Conservation (phyloP, 1,284 basidiomycete genomes). For the Stygiomarasmius scandens region DNA sequence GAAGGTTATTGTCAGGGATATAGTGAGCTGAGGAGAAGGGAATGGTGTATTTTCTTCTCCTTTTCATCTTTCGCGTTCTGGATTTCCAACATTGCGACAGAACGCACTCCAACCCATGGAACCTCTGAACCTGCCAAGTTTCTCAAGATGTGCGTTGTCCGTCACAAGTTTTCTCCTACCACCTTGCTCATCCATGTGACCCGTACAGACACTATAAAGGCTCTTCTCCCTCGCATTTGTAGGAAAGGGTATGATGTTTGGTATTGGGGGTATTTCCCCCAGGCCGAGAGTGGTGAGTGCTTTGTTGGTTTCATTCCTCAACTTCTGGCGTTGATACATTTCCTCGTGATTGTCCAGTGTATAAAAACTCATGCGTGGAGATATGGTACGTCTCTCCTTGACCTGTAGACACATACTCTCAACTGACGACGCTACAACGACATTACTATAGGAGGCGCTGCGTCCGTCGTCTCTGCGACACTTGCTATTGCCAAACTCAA, state of each 20-base stretch:
- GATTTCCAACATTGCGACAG: slow-evolving; percentile 36
- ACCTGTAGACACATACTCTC: neutral
- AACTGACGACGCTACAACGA: neutral
- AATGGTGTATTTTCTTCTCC: slow-evolving; percentile 4
- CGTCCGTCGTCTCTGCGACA: slow-evolving; percentile 72
- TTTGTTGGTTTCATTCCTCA: neutral
- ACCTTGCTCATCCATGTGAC: neutral
- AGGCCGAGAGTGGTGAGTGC: slow-evolving; percentile 68
- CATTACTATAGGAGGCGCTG: slow-evolving; percentile 65
- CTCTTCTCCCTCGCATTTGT: slow-evolving; percentile 74
- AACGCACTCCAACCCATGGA: slow-evolving; percentile 85
- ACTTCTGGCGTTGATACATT: slow-evolving; percentile 50
- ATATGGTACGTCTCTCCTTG: slow-evolving; percentile 60
- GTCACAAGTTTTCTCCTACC: slow-evolving; percentile 5
- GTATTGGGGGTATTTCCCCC: slow-evolving; percentile 87
- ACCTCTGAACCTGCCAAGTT: slow-evolving; percentile 85
- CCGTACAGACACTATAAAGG: slow-evolving; percentile 77
- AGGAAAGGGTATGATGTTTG: slow-evolving; percentile 89
- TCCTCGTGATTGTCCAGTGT: no score
- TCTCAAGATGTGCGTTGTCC: slow-evolving; percentile 72
- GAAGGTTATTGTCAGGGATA: neutral
- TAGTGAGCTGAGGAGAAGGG: slow-evolving; percentile 10
- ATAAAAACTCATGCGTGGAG: slow-evolving; percentile 82
- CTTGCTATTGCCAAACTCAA: slow-evolving; percentile 82
- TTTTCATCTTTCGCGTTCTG: neutral